Conservation (phyloP, 352 stramenopile genomes). For the Globisporangium sylvaticum region DNA sequence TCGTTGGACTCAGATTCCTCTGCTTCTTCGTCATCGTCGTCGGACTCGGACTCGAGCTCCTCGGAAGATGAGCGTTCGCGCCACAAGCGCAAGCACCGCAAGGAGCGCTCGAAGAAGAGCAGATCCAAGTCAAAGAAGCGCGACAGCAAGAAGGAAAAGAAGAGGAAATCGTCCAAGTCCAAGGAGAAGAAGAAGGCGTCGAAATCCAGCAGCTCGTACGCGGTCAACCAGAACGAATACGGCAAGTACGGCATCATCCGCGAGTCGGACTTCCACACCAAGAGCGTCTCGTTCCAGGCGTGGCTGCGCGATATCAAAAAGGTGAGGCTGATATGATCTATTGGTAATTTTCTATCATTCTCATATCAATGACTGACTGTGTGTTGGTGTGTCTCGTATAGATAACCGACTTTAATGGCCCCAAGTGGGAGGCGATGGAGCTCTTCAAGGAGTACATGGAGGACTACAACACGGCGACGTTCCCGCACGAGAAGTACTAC, state of each 20-base stretch:
- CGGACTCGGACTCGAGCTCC: constrained; percentile 22
- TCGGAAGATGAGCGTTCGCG: constrained; percentile 17
- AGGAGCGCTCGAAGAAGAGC: constrained; percentile 23
- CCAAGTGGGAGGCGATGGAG: constrained; percentile 88
- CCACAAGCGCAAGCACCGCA: constrained; percentile 19
- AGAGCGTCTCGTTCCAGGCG: constrained; percentile 92
- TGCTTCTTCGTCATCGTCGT: constrained; percentile 29
- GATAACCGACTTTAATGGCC: constrained; percentile 79
- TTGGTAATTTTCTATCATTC: no score
- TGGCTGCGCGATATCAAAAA: constrained; percentile 94
- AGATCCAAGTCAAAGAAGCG: constrained; percentile 14
- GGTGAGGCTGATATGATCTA: constrained; percentile 22
- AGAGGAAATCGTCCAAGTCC: constrained; percentile 17
- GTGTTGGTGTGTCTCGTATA: constrained; percentile 9
- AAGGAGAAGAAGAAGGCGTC: constrained; percentile 22
- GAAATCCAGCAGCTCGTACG: constrained; percentile 28
- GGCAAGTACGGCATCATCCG: constrained; percentile 96
- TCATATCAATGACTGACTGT: no score
- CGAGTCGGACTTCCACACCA: constrained; percentile 89
- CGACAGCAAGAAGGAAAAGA: constrained; percentile 23
- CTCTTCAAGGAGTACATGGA: constrained; percentile 93
- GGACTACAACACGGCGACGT: constrained; percentile 97
- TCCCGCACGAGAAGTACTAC: constrained; percentile 97
- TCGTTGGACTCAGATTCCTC: constrained; percentile 29
- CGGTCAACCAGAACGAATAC: constrained; percentile 91